Conservation (phyloP, 192 early-diverging fungal genomes). For the Linnemannia zychae region DNA sequence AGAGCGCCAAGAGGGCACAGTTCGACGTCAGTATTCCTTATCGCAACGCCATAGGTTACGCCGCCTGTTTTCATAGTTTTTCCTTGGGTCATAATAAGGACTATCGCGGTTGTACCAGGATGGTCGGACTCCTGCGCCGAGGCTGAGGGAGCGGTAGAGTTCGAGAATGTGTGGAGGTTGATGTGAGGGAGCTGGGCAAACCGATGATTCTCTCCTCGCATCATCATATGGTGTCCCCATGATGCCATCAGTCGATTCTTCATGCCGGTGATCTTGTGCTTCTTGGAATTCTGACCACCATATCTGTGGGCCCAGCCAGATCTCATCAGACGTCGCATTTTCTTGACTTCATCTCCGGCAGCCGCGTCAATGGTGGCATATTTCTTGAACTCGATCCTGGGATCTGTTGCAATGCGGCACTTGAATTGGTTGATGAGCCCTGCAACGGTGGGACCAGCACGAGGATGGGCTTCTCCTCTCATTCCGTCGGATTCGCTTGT, state of each 20-base stretch:
- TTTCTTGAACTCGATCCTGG: neutral
- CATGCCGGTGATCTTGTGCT: neutral
- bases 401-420: neutral
- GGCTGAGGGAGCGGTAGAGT: neutral
- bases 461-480: neutral
- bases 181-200: neutral
- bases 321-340: neutral
- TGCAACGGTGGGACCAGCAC: neutral
- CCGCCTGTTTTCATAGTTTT: neutral
- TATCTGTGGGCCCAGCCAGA: neutral
- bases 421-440: slow-evolving; percentile 7
- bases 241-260: neutral
- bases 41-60: neutral
- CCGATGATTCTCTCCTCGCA: neutral
- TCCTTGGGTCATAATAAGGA: slow-evolving; percentile 15
- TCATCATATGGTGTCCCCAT: slow-evolving; percentile 3
- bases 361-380: neutral
- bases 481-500: neutral
- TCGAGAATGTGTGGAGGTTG: neutral
- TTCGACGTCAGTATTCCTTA: neutral
- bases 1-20: slow-evolving; percentile 8
- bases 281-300: neutral
- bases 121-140: neutral
- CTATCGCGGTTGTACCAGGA: neutral
- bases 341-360: neutral